Evolutionary conservation across 2,329 filamentous ascomycete species (phyloP).

Genomic region (Penicillium sp.): DNA sequence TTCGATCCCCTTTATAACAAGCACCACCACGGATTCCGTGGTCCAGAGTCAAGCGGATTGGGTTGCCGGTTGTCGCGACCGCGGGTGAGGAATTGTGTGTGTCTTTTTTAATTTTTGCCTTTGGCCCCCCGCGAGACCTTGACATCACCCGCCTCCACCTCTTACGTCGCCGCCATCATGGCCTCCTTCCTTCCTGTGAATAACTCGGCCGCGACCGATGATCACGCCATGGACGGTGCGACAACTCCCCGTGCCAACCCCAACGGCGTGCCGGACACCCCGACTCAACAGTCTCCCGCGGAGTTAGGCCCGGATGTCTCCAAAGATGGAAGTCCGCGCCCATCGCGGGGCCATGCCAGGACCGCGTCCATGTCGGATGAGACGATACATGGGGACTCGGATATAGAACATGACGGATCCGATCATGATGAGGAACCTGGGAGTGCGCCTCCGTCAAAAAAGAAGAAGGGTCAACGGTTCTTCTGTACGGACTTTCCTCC

Average conservation of each 20-base stretch:
- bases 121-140: slow-evolving; percentile 22
- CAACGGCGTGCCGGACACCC: slow-evolving; percentile 36
- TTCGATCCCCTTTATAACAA: slow-evolving; percentile 9
- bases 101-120: slow-evolving; percentile 14
- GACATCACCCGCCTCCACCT: slow-evolving; percentile 23
- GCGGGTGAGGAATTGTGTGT: slow-evolving; percentile 10
- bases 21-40: too few relatives aligned
- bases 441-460: slow-evolving; percentile 70
- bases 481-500: slow-evolving; percentile 94
- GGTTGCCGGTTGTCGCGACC: slow-evolving; percentile 20
- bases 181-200: slow-evolving; percentile 58
- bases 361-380: slow-evolving; percentile 50
- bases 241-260: slow-evolving; percentile 48
- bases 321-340: slow-evolving; percentile 24
- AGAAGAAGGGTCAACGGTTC: slow-evolving; percentile 94
- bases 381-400: slow-evolving; percentile 70
- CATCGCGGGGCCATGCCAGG: slow-evolving; percentile 27
- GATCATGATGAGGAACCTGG: slow-evolving; percentile 60
- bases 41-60: slow-evolving; percentile 17
- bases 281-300: slow-evolving; percentile 21
- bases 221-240: slow-evolving; percentile 46
- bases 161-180: slow-evolving; percentile 38
- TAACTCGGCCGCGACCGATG: slow-evolving; percentile 46
- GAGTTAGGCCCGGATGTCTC: slow-evolving; percentile 17
- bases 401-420: slow-evolving; percentile 59